Evolutionary conservation across 2,329 filamentous ascomycete species (phyloP), one percentile per base, ranked within the genome.

Genomic region (Geosmithia morbida): DNA sequence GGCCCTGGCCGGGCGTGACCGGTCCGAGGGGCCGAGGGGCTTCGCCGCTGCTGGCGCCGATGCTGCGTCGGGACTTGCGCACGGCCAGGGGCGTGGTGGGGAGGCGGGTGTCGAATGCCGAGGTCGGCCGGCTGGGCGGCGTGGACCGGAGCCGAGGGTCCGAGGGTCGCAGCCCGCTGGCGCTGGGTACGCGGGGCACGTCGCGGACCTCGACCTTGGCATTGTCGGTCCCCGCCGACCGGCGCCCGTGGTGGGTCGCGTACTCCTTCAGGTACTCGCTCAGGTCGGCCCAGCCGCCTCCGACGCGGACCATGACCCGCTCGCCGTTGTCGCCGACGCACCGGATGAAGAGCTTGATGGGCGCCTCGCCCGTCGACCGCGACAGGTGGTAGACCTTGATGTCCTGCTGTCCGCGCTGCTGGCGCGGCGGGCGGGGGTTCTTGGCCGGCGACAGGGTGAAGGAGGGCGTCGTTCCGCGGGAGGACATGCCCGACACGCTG

Each of bases 261-360:
- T 96, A 98, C 61, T 95, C 87, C 55, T 88, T 84, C 41, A 98
- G 72, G 59, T 96, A 98, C 62, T 97, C 92, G 39, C 85, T 90
- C 18, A 98, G 70, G 62, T 98, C 92, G 14, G 89, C 88, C 92
- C 92, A 98, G n/a, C 92, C 92, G 50, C 92, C 92, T 13, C 92
- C 92, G 13, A 98, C 90, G 37, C 92, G 85, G 7, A 98, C 92
- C 92, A 98, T 97, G 51, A 97, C 88, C 46, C 92, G 81, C 63
- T 97, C 88, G 16, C 86, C 87, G 48, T 80, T 75, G 61, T 95
- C 88, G 45, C 92, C 92, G 2, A 98, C 89, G 2, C 88, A 81
- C 16, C 92, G 84, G 46, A 98, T 89, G 57, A 94, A 94, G 5
- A 98, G 77, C 65, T 96, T 97, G 59, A 96, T 89, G 0, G 92